Base-by-base conservation (phyloP, 2,329 filamentous ascomycete species). In the Xenoacremonium recifei region DNA sequence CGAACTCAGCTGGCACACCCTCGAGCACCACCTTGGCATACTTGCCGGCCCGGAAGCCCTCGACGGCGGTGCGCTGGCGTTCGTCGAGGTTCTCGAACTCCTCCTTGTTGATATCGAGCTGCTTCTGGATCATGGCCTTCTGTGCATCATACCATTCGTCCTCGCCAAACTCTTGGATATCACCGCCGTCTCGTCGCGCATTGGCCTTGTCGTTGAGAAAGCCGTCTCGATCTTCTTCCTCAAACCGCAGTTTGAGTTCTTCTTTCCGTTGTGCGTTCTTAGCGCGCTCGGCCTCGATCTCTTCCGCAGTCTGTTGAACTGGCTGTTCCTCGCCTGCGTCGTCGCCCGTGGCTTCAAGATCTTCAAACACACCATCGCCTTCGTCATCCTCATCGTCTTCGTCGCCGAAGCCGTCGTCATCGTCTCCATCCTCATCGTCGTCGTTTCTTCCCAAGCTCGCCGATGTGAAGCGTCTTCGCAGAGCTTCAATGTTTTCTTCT, bases 61-160 rank as follows among this genome's bases (percentile, higher is more conserved):
- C 92, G 13, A 96, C 89, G 7, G 86, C 82, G 3, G 85, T 77
- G 39, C 93, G 82, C 47, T 95, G 91, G 32, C 79, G 73, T 50
- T 93, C 87, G 61, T 99, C 93, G 3, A 99, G 79, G 40, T 81
- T 80, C 54, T 91, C 89, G 51, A 95, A 96, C 61, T 97, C 95
- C 44, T 89, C 82, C 60, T 90, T 89, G 70, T 99, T 99, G 79
- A 99, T 96, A 59, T 95, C 88, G 49, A 93, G 79, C 65, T 99
- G 93, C 69, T 96, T 96, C 68, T 96, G 88, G 45, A 99, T 84
- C 63, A 87, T 79, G 21, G 93, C 89, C 70, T 99, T 99, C 63
- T 99, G 93, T 20, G 87, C 82, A 61, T 97, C 93, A 63, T 99
- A 99, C 95, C 95, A 99, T 42, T 99, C 89, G 62, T 99, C 93